Percentiles rank a stretch among this genome's conserved stretches.
phyloP scores from a whole-genome alignment of 78 protist genomes.

The Planoprotostelium fungivorum region DNA sequence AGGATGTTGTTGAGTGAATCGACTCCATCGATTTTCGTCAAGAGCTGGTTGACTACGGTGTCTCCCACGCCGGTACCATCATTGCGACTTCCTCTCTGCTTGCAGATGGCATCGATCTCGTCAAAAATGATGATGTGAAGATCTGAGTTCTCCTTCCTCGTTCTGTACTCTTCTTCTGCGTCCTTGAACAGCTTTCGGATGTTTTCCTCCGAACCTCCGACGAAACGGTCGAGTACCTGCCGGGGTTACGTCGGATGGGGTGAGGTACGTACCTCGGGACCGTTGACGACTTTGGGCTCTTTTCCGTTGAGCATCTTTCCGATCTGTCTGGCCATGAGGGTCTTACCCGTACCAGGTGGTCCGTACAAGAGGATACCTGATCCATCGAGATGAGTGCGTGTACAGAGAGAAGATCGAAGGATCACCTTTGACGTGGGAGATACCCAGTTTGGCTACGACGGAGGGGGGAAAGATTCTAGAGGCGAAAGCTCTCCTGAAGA shows the following conservation, averaged over 20 bases:
- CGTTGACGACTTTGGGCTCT: conserved; percentile 91
- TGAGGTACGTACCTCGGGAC: conserved; percentile 35
- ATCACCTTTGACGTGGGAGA: conserved; percentile 91
- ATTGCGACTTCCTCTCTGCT: conserved; percentile 74
- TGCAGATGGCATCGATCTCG: conserved; percentile 98
- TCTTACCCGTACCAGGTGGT: conserved; percentile 99
- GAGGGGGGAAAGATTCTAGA: conserved; percentile 92
- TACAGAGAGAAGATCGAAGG: neutral
- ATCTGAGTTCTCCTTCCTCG: conserved; percentile 86
- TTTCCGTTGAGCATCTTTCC: conserved; percentile 96
- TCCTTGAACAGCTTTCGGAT: conserved; percentile 90
- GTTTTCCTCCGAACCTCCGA: conserved; percentile 97
- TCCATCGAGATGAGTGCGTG: neutral
- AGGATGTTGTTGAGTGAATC: conserved; percentile 97
- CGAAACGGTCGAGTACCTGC: conserved; percentile 85
- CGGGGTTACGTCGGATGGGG: too few relatives aligned
- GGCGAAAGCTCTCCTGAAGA: conserved; percentile 98
- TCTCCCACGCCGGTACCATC: conserved; percentile 91
- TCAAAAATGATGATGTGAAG: conserved; percentile 98
- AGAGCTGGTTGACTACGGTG: conserved; percentile 97
- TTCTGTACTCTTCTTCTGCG: conserved; percentile 74
- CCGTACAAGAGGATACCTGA: conserved; percentile 90
- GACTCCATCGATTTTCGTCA: conserved; percentile 98
- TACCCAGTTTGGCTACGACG: conserved; percentile 83
- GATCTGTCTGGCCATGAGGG: conserved; percentile 97